Percentiles rank a stretch among this genome's conserved stretches.
Evolutionary conservation across 192 early-diverging fungal species (phyloP).

Genomic region (Blastocladiella britannica): DNA sequence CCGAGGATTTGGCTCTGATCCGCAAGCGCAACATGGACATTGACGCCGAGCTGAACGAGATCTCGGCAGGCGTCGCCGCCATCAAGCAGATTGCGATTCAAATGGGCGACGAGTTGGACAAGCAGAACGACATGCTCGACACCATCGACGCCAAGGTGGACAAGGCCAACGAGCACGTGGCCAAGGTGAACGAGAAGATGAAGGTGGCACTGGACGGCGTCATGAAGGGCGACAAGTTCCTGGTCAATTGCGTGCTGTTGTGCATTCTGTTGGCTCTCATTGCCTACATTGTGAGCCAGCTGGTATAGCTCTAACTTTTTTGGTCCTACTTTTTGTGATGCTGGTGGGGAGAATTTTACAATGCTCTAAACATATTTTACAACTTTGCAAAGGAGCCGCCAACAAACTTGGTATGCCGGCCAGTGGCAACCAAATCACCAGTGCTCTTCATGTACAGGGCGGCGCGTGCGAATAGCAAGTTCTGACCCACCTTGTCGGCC

Average conservation of each 20-base stretch:
- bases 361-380: no score
- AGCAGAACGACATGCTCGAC: slow-evolving; percentile 30
- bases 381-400: no score
- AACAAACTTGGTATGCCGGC: no score
- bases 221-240: slow-evolving; percentile 42
- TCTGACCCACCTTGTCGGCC: no score
- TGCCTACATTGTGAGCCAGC: slow-evolving; percentile 23
- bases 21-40: slow-evolving; percentile 29
- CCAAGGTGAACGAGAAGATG: slow-evolving; percentile 35
- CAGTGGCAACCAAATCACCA: no score
- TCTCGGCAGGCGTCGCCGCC: slow-evolving; percentile 22
- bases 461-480: no score
- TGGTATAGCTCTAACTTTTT: no score
- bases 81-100: slow-evolving; percentile 31
- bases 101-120: slow-evolving; percentile 38
- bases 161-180: slow-evolving; percentile 28
- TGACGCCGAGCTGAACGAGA: slow-evolving; percentile 29
- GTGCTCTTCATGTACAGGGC: no score
- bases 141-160: slow-evolving; percentile 32
- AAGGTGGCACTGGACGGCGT: slow-evolving; percentile 30
- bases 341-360: no score
- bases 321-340: no score
- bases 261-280: slow-evolving; percentile 29
- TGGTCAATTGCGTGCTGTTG: slow-evolving; percentile 36
- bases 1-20: slow-evolving; percentile 34